Percentiles rank a stretch among this genome's conserved stretches.
Evolutionary conservation across 2,329 filamentous ascomycete genomes (phyloP).

Genomic region (Colletotrichum lindemuthianum): DNA sequence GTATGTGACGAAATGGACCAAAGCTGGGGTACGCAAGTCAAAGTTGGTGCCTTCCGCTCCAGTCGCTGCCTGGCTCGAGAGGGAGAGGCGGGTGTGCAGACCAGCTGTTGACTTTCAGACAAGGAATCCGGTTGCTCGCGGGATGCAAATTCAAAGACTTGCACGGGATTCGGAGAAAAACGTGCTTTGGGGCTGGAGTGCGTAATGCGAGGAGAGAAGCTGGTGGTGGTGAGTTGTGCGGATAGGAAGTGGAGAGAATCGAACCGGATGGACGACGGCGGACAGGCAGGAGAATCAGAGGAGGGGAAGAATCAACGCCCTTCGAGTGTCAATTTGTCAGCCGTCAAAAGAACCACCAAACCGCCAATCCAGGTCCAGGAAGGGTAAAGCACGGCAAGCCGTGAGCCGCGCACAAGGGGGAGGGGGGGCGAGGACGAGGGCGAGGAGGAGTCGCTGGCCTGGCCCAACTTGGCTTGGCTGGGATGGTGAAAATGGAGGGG

Average conservation of each 20-base stretch:
- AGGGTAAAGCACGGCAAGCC: not conserved
- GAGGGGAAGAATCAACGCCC: conserved; percentile 37
- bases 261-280: conserved; percentile 28
- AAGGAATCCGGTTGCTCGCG: not conserved
- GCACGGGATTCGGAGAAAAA: conserved; percentile 25
- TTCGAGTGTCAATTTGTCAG: conserved; percentile 36
- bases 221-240: conserved; percentile 19
- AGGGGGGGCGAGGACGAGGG: not conserved
- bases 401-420: not conserved
- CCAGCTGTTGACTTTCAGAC: conserved; percentile 11
- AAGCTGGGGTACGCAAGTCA: conserved; percentile 29
- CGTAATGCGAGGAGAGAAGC: conserved; percentile 14
- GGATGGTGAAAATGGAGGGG: conserved; percentile 25
- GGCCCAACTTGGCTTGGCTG: too few species aligned
- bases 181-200: conserved; percentile 29
- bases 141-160: conserved; percentile 23
- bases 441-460: too few species aligned
- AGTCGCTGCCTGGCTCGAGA: conserved; percentile 46
- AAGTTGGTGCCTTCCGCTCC: conserved; percentile 39
- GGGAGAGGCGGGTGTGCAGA: conserved; percentile 36
- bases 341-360: conserved; percentile 16
- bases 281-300: conserved; percentile 36
- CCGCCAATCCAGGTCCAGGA: not conserved
- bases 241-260: conserved; percentile 32
- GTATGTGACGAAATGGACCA: conserved; percentile 29